These are phyloP conservation scores for Gossypium thurberi DNA, from an alignment of 345 rosid genomes.

Conservation along the genomic window DNA sequence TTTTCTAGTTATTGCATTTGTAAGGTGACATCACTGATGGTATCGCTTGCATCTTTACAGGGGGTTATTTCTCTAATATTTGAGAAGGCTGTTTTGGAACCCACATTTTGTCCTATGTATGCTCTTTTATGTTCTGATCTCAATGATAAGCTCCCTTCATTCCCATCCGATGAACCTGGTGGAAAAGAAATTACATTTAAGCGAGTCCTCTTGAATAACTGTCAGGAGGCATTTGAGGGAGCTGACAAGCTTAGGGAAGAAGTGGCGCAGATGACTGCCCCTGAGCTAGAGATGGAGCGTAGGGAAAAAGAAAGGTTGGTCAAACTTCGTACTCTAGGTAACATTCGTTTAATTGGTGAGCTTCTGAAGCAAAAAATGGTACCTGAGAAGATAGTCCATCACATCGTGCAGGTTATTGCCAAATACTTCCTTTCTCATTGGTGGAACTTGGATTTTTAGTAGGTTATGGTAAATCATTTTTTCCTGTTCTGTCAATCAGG, in stretches of 20 bases:
- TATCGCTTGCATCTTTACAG: constrained; percentile 31
- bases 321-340: constrained; percentile 89
- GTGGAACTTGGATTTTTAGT: not conserved
- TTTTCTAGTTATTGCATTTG: not conserved
- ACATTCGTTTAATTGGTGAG: constrained; percentile 90
- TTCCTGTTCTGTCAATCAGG: constrained; percentile 36
- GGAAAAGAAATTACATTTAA: constrained; percentile 85
- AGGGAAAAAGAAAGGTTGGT: constrained; percentile 74
- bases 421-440: not conserved
- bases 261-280: constrained; percentile 63
- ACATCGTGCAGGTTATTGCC: constrained; percentile 62
- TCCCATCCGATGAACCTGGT: constrained; percentile 78
- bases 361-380: constrained; percentile 95
- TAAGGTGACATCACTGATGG: not conserved
- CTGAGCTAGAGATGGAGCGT: constrained; percentile 72
- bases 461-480: not conserved
- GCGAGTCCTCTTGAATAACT: constrained; percentile 72
- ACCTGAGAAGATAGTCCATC: constrained; percentile 86
- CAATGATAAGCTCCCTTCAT: constrained; percentile 64
- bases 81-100: constrained; percentile 92
- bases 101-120: constrained; percentile 92
- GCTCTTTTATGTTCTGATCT: constrained; percentile 84
- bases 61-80: constrained; percentile 80
- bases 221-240: constrained; percentile 97
- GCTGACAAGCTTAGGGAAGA: constrained; percentile 77